phyloP scores from a whole-genome alignment of 2,329 filamentous ascomycete species.

The Scedosporium minutisporum region DNA sequence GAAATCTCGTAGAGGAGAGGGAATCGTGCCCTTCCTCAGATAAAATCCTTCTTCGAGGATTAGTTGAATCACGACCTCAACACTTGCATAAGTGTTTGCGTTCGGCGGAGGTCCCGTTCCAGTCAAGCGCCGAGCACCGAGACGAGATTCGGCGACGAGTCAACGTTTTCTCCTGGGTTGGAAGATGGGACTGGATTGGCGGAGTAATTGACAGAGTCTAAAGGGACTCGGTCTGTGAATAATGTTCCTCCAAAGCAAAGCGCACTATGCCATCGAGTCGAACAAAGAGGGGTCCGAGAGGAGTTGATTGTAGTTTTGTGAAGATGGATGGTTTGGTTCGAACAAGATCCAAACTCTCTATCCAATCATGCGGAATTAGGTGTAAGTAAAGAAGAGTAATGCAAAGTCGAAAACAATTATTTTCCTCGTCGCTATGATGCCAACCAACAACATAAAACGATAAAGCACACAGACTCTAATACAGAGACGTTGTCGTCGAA shows the following conservation, averaged over 20 bases:
- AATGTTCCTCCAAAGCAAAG: not conserved
- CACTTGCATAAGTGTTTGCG: no score
- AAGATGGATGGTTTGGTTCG: not conserved
- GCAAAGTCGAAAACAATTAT: not conserved
- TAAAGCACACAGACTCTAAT: no score
- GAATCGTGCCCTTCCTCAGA: not conserved
- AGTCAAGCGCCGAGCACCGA: not conserved
- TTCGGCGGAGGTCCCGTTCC: not conserved
- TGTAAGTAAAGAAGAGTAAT: not conserved
- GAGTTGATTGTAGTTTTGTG: not conserved
- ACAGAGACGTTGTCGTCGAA: not conserved
- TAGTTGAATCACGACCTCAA: not conserved
- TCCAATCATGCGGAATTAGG: not conserved
- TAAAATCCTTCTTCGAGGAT: not conserved
- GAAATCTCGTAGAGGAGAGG: not conserved
- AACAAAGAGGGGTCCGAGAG: not conserved
- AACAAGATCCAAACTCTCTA: not conserved
- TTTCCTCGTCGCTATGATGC: not conserved
- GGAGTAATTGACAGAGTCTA: not conserved
- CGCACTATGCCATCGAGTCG: not conserved
- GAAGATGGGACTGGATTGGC: not conserved
- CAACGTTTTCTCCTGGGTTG: not conserved
- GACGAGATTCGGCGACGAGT: not conserved
- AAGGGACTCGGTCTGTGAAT: not conserved
- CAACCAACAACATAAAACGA: not conserved